Evolutionary conservation across 2,329 filamentous ascomycete species (phyloP).

Genomic region (Magnaporthales sp.): DNA sequence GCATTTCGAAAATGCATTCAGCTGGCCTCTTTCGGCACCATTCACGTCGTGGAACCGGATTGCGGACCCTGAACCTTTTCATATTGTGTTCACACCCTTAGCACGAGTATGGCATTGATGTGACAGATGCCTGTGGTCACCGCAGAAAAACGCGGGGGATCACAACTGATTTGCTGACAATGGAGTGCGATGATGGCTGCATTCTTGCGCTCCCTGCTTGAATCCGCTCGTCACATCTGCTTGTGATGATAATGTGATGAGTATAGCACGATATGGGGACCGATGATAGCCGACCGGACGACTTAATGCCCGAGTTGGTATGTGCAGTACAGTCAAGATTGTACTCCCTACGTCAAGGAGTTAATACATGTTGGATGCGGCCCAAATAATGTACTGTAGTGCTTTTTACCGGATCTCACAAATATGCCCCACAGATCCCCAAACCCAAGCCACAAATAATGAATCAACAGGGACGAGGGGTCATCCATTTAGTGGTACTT

Average conservation of each 20-base stretch:
- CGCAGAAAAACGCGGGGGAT: not conserved
- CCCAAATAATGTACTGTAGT: not conserved
- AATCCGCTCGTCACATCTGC: not conserved
- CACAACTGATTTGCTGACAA: not conserved
- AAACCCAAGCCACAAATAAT: not conserved
- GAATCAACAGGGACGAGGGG: not conserved
- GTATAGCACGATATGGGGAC: not conserved
- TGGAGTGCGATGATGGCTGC: not conserved
- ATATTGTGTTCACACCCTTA: not conserved
- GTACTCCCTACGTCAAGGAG: not conserved
- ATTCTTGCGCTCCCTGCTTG: not conserved
- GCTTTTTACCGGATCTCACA: not conserved
- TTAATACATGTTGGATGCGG: not conserved
- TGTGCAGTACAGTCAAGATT: not conserved
- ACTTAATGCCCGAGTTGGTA: not conserved
- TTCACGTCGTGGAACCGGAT: not conserved
- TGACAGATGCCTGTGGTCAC: not conserved
- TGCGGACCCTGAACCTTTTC: not conserved
- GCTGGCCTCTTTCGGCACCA: not conserved
- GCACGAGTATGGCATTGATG: not conserved
- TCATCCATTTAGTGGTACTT: not conserved
- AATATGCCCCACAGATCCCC: not conserved
- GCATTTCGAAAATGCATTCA: not conserved
- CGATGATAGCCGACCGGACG: not conserved
- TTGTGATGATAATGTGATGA: not conserved